phyloP scores from a whole-genome alignment of 1,284 basidiomycete species.

The Ustilago esculenta region DNA sequence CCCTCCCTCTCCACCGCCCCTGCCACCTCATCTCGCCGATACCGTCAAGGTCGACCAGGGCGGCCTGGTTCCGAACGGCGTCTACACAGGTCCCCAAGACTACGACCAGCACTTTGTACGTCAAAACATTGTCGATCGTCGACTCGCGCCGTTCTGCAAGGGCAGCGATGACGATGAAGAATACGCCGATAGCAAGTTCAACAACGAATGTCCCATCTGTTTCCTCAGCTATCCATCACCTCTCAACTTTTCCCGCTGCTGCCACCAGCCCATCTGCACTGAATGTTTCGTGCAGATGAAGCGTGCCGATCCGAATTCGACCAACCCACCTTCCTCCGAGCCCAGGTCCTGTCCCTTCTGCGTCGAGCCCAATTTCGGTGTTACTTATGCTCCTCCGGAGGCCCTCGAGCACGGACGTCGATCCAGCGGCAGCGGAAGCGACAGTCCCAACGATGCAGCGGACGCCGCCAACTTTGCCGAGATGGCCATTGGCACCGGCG shows the following conservation, averaged over 20 bases:
- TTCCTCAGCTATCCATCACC: constrained; percentile 73
- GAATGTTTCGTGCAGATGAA: constrained; percentile 99
- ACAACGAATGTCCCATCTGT: constrained; percentile 98
- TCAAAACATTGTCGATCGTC: constrained; percentile 84
- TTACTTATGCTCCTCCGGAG: constrained; percentile 86
- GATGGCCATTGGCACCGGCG: constrained; percentile 52
- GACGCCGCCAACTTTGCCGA: constrained; percentile 52
- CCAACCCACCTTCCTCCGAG: constrained; percentile 56
- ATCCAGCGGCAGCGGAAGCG: constrained; percentile 27
- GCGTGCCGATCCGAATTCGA: constrained; percentile 78
- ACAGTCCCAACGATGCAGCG: constrained; percentile 36
- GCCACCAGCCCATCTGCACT: constrained; percentile 96
- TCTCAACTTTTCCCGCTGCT: constrained; percentile 93
- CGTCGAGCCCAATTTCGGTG: constrained; percentile 93
- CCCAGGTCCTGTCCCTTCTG: constrained; percentile 92
- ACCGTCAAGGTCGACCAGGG: constrained; percentile 72
- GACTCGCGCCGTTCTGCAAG: constrained; percentile 92
- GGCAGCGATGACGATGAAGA: constrained; percentile 92
- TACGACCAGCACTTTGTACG: constrained; percentile 89
- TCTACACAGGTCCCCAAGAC: constrained; percentile 80
- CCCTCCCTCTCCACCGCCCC: constrained; percentile 34
- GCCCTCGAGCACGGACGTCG: constrained; percentile 55
- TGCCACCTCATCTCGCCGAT: constrained; percentile 41
- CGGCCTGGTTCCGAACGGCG: constrained; percentile 83
- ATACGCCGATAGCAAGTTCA: constrained; percentile 83